Evolutionary conservation across 2,329 filamentous ascomycete species (phyloP).

Genomic region (Colletotrichum salicis): DNA sequence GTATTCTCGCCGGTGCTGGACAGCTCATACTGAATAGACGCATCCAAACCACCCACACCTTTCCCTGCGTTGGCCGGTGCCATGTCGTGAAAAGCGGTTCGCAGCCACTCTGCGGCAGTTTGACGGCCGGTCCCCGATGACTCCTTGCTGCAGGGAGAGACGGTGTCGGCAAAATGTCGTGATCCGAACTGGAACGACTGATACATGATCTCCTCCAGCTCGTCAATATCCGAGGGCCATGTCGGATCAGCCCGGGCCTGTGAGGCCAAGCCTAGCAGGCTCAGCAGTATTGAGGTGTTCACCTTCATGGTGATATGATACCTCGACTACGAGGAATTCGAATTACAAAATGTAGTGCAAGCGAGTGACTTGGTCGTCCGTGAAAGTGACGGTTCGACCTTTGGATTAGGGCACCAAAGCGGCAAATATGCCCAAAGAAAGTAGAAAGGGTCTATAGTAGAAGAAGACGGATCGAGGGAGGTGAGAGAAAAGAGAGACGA

Average conservation of each 20-base stretch:
- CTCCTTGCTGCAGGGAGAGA: conserved; percentile 67
- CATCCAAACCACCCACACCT: conserved; percentile 66
- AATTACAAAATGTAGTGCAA: not conserved
- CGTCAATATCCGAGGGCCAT: conserved; percentile 69
- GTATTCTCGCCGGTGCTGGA: conserved; percentile 62
- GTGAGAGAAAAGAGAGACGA: not conserved
- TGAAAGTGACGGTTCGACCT: not conserved
- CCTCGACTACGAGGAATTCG: not conserved
- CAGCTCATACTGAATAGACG: conserved; percentile 69
- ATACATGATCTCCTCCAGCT: conserved; percentile 73
- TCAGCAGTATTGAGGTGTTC: conserved; percentile 42
- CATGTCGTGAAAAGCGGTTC: conserved; percentile 72
- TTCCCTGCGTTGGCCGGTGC: conserved; percentile 61
- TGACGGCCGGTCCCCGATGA: conserved; percentile 64
- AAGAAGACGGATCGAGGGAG: not conserved
- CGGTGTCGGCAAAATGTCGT: conserved; percentile 65
- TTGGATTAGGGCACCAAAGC: not conserved
- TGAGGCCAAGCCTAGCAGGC: conserved; percentile 49
- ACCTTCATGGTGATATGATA: conserved; percentile 43
- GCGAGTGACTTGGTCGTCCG: conserved; percentile 9
- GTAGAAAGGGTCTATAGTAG: not conserved
- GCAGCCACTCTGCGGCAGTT: conserved; percentile 71
- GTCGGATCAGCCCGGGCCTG: conserved; percentile 60
- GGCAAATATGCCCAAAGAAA: conserved; percentile 3
- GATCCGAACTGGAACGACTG: conserved; percentile 65